These are phyloP conservation scores for Aphanomyces cochlioides DNA, from an alignment of 352 stramenopile species.

Conservation along the genomic window DNA sequence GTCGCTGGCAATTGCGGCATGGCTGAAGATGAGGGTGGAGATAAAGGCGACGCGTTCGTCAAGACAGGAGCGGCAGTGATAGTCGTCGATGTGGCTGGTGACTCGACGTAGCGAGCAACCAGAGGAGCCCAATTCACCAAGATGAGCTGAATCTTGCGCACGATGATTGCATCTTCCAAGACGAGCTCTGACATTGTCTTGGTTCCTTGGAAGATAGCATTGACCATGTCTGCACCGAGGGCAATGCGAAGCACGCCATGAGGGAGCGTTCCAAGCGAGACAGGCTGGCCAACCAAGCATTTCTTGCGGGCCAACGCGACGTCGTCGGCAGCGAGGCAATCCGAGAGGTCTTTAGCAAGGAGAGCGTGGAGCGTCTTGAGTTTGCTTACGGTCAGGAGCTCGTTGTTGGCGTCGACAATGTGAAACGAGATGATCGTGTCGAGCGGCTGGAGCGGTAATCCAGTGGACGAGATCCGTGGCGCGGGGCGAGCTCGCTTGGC, in stretches of 20 bases:
- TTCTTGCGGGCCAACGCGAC: slow-evolving; percentile 44
- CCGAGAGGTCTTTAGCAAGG: slow-evolving; percentile 66
- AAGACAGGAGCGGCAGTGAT: slow-evolving; percentile 39
- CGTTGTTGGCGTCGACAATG: slow-evolving; percentile 43
- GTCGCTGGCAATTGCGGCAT: slow-evolving; percentile 61
- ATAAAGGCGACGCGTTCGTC: slow-evolving; percentile 41
- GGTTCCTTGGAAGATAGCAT: slow-evolving; percentile 49
- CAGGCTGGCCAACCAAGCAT: slow-evolving; percentile 75
- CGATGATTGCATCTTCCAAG: slow-evolving; percentile 49
- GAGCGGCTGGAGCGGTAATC: slow-evolving; percentile 38
- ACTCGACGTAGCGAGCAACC: slow-evolving; percentile 46
- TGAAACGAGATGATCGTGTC: slow-evolving; percentile 83
- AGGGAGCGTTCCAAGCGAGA: slow-evolving; percentile 61
- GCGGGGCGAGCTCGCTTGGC: slow-evolving; percentile 45
- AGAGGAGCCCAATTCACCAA: slow-evolving; percentile 64
- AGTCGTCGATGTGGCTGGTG: neutral
- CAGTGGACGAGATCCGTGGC: slow-evolving; percentile 20
- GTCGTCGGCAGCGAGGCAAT: slow-evolving; percentile 41
- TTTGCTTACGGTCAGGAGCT: slow-evolving; percentile 41
- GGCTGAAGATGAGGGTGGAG: slow-evolving; percentile 65
- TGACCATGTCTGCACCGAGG: slow-evolving; percentile 84
- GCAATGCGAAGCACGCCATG: slow-evolving; percentile 77
- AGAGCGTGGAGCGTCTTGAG: slow-evolving; percentile 67
- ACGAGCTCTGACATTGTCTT: slow-evolving; percentile 42
- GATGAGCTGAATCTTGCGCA: slow-evolving; percentile 70